Percentiles rank a stretch among this genome's conserved stretches.
Conservation (phyloP, 495 filamentous ascomycete genomes). For the Neurospora sp. region DNA sequence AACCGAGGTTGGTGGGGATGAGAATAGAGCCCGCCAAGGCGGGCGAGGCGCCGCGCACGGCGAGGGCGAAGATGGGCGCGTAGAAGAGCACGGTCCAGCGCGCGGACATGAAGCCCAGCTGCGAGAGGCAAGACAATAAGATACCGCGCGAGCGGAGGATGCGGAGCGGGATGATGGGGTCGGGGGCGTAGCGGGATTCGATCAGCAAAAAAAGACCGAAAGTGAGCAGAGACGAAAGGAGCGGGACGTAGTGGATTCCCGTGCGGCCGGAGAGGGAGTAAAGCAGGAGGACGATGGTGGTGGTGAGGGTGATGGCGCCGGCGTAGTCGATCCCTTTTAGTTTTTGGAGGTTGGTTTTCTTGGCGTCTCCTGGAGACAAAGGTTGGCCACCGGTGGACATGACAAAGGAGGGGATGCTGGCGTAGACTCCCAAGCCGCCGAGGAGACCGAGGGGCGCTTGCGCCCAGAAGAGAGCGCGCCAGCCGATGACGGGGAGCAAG, state of each 20-base stretch:
- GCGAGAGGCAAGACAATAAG: conserved; percentile 56
- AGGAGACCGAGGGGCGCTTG: conserved; percentile 51
- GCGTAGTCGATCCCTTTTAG: conserved; percentile 59
- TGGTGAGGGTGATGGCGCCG: conserved; percentile 48
- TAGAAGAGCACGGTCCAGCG: conserved; percentile 73
- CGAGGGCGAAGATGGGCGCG: conserved; percentile 62
- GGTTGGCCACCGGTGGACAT: conserved; percentile 13
- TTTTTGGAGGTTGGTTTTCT: conserved; percentile 30
- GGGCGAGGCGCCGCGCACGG: conserved; percentile 54
- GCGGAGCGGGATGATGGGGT: conserved; percentile 61
- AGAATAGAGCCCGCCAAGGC: conserved; percentile 60
- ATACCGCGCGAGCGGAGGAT: conserved; percentile 54
- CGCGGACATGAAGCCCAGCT: conserved; percentile 62
- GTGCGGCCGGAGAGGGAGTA: conserved; percentile 47
- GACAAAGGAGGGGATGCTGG: conserved; percentile 44
- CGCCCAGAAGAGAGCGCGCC: conserved; percentile 59
- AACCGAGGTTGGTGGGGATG: conserved; percentile 66
- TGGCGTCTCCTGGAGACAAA: not conserved
- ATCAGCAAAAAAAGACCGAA: conserved; percentile 50
- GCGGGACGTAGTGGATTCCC: conserved; percentile 42
- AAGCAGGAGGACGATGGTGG: conserved; percentile 52
- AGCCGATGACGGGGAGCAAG: conserved; percentile 50
- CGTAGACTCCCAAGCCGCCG: conserved; percentile 46
- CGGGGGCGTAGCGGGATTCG: conserved; percentile 43
- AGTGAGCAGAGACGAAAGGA: conserved; percentile 43